These are phyloP conservation scores for Lasiodiplodia hormozganensis DNA, from an alignment of 2,329 filamentous ascomycete genomes.

Conservation along the genomic window DNA sequence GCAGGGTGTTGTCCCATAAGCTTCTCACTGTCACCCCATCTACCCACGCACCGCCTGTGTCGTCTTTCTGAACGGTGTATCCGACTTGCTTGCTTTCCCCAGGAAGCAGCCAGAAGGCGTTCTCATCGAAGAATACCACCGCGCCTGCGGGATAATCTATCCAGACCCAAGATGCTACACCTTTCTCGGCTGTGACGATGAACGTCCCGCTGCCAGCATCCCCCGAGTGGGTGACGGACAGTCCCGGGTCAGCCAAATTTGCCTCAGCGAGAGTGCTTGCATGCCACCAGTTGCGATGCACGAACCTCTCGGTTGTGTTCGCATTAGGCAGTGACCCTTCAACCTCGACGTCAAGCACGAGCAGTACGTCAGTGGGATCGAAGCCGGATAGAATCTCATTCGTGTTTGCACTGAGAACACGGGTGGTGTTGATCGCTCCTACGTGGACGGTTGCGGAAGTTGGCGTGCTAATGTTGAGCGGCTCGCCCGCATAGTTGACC, in stretches of 20 bases:
- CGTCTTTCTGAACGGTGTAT: slow-evolving; percentile 56
- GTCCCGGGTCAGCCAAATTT: slow-evolving; percentile 56
- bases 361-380: slow-evolving; percentile 48
- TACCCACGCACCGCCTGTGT: slow-evolving; percentile 53
- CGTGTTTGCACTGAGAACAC: slow-evolving; percentile 51
- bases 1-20: slow-evolving; percentile 57
- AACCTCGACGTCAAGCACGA: slow-evolving; percentile 55
- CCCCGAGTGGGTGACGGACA: slow-evolving; percentile 48
- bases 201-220: slow-evolving; percentile 44
- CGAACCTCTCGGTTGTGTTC: slow-evolving; percentile 49
- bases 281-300: slow-evolving; percentile 60
- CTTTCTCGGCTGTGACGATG: slow-evolving; percentile 55
- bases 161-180: slow-evolving; percentile 63
- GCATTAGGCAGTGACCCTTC: slow-evolving; percentile 57
- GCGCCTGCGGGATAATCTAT: slow-evolving; percentile 58
- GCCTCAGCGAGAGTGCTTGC: slow-evolving; percentile 55
- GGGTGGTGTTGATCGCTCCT: slow-evolving; percentile 61
- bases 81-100: slow-evolving; percentile 54
- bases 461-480: slow-evolving; percentile 49
- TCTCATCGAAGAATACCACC: slow-evolving; percentile 60
- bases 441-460: slow-evolving; percentile 50
- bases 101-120: slow-evolving; percentile 59
- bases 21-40: slow-evolving; percentile 58
- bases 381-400: slow-evolving; percentile 42
- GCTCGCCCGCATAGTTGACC: slow-evolving; percentile 58